Evolutionary conservation across 148 eudicot genomes (phyloP), one percentile per base, ranked within the genome.

Genomic region (Rhododendron ovatum): DNA sequence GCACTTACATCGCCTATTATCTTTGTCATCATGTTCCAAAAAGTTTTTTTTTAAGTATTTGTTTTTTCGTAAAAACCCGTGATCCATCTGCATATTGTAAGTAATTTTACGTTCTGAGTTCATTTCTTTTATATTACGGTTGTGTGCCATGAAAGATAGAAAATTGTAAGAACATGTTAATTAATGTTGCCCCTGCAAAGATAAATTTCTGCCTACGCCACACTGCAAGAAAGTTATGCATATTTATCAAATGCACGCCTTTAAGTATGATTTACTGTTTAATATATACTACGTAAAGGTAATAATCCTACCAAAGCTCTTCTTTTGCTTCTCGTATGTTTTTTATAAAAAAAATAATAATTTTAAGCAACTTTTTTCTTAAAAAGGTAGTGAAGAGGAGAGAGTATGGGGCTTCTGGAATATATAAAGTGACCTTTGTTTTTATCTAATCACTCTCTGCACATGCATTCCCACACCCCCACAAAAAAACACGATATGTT

Each of bases 241-340:
- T 26, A 84, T 83, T 87, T 78, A 74, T 85, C 84, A 26, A n/a
- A 59, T 35, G 90, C 90, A 88, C 90, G 90, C 90, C 90, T 50
- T 73, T 2, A 33, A 33, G 28, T n/a, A 15, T 30, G 7, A 20
- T 81, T 18, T 82, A 10, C 50, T 2, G 11, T 75, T 75, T 35
- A 30, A 28, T 80, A 51, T 10, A 26, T 9, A 8, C 35, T 4
- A 3, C 6, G 2, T 53, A 67, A 80, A 87, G 84, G 80, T 77
- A 0, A 73, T 74, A 84, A 82, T 86, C 59, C 81, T 48, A 84
- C 85, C 86, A 74, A 81, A 85, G 87, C 89, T 45, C 84, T 78
- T 86, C 84, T 88, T 89, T 90, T 69, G 63, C 82, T 88, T 51
- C 57, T 73, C 22, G 73, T 73, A 11, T 20, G 51, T 1, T 30